Evolutionary conservation across 2,329 filamentous ascomycete species (phyloP).

Genomic region (Peltaster fructicola): DNA sequence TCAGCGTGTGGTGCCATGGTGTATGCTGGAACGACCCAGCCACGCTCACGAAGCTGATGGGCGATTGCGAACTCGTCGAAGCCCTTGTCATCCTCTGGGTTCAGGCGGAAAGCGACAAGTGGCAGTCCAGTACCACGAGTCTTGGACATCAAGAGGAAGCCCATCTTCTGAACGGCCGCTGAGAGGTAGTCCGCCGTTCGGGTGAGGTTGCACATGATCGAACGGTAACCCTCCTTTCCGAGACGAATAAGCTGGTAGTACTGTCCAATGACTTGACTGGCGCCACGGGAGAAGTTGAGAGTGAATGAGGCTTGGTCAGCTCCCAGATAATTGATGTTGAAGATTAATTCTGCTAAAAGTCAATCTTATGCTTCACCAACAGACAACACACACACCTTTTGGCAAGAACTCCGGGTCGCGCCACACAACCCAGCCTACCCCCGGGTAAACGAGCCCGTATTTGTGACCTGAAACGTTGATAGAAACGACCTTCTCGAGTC

Average conservation of each 20-base stretch:
- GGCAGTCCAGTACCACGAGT: conserved; percentile 62
- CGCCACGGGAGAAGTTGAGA: conserved; percentile 92
- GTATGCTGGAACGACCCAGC: conserved; percentile 91
- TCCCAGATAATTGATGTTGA: conserved; percentile 98
- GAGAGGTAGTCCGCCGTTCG: conserved; percentile 77
- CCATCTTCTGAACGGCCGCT: conserved; percentile 51
- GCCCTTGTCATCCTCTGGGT: conserved; percentile 35
- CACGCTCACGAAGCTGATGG: conserved; percentile 67
- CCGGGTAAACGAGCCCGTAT: conserved; percentile 64
- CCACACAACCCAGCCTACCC: conserved; percentile 91
- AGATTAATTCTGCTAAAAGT: conserved; percentile 52
- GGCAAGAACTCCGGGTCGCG: conserved; percentile 67
- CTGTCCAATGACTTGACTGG: conserved; percentile 85
- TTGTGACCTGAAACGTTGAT: conserved; percentile 96
- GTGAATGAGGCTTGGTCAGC: conserved; percentile 93
- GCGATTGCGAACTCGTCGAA: conserved; percentile 43
- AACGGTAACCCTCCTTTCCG: conserved; percentile 76
- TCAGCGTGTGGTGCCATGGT: conserved; percentile 87
- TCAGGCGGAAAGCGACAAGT: conserved; percentile 73
- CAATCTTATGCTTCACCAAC: background rate
- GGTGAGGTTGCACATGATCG: conserved; percentile 89
- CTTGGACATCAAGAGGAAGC: conserved; percentile 80
- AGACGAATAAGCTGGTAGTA: conserved; percentile 96
- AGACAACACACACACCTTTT: conserved; percentile 25
- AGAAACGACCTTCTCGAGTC: conserved; percentile 69